These are phyloP conservation scores for Dothidotthia symphoricarpi DNA, from an alignment of 2,329 filamentous ascomycete genomes.

Conservation along the genomic window DNA sequence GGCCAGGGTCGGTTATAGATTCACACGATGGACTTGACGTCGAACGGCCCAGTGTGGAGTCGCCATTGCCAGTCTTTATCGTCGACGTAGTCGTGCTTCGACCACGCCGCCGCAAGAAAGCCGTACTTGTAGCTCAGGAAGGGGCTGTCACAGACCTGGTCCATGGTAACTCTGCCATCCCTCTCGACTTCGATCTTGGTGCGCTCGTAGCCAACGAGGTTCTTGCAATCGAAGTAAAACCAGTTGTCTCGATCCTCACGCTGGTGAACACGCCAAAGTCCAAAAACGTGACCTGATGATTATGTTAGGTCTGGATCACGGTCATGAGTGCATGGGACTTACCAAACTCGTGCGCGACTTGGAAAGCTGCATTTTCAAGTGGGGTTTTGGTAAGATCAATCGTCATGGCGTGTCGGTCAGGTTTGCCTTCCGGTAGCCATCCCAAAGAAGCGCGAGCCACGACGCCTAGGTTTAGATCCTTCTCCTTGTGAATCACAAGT, in stretches of 20 bases:
- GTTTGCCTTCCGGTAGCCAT: background rate
- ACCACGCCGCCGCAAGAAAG: background rate
- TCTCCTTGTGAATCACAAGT: background rate
- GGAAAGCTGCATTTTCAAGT: background rate
- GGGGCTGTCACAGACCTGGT: background rate
- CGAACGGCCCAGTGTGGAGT: background rate
- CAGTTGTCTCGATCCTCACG: background rate
- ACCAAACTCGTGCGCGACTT: background rate
- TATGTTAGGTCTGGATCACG: background rate
- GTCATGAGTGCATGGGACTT: background rate
- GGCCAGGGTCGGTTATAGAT: background rate
- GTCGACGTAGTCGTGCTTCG: background rate
- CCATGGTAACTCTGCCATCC: background rate
- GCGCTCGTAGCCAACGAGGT: background rate
- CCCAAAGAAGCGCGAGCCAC: background rate
- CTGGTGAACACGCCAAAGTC: conserved; percentile 1
- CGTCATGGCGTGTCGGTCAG: background rate
- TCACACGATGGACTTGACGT: background rate
- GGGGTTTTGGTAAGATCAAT: background rate
- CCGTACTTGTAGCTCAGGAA: background rate
- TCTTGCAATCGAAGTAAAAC: background rate
- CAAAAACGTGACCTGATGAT: background rate
- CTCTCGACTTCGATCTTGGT: background rate
- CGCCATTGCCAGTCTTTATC: background rate
- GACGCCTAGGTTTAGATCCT: background rate